Base-by-base conservation (phyloP, 176 grass and related monocot genomes). In the Oropetium thomaeum region DNA sequence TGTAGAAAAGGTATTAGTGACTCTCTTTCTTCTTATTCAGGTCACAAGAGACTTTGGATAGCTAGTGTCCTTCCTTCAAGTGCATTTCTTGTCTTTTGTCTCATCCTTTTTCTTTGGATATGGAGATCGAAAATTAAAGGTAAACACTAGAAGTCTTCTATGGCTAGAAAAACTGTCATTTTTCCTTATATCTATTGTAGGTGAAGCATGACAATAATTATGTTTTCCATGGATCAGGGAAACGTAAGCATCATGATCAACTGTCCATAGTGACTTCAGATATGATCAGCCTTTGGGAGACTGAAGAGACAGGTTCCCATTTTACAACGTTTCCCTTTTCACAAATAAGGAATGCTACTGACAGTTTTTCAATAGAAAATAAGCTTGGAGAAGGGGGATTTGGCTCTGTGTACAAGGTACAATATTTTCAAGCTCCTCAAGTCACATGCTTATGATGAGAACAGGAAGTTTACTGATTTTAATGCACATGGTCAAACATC, bases 331-430 rank as follows among this genome's bases (percentile, higher is more conserved):
- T 83, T 78, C 61, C 67, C 10, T 83, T 87, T 42, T 78, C 59
- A 16, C 74, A 83, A 67, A 29, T 87, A 68, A 17, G 0, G 78
- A 73, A 79, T 29, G 68, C 40, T 12, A 87, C 79, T 8, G 34
- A 44, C 5, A 78, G 61, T 4, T 87, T 87, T 40, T 78, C 79
- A 10, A 15, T 20, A 35, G 51, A 35, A 67, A 83, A 61, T 65
- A 87, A 83, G 60, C 79, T 87, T 82, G 85, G 79, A 43, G 85
- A 82, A 35, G 79, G 85, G 19, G 85, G 85, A 1, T 87, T 87
- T 78, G 79, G 73, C n/a, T 67, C 79, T 78, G 85, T 87, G 10
- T 87, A 87, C 60, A 87, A 87, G 85, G 79, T 86, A 68, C 20
- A 11, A 11, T 14, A 1, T 26, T 3, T 27, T 38, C 3, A 57